Conservation (phyloP, 2,329 filamentous ascomycete species). For the Pleoardoris graminearum region DNA sequence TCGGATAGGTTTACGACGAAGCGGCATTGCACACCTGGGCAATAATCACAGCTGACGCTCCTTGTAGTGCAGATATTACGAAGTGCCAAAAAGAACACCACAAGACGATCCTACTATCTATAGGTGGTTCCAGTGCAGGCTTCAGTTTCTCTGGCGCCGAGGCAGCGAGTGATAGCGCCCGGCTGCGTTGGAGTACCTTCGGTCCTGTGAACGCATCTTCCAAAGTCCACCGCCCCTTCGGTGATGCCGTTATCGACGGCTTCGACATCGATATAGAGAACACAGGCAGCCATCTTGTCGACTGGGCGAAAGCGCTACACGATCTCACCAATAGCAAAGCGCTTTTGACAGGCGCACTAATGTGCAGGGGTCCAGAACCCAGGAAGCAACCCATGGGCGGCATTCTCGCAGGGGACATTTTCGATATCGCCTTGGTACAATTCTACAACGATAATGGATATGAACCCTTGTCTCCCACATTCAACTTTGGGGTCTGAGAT, state of each 20-base stretch:
- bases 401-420: neutral
- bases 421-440: slow-evolving; percentile 6
- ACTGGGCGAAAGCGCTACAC: neutral
- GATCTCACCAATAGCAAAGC: neutral
- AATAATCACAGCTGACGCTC: neutral
- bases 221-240: slow-evolving; percentile 65
- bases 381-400: neutral
- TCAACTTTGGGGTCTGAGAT: neutral
- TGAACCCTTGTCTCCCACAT: neutral
- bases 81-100: neutral
- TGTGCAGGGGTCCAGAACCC: too few relatives aligned
- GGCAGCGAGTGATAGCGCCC: neutral
- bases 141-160: slow-evolving; percentile 59
- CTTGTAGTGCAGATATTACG: neutral
- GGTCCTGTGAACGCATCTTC: slow-evolving; percentile 53
- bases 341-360: neutral
- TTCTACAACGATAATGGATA: slow-evolving; percentile 9
- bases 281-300: neutral
- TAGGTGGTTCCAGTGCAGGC: slow-evolving; percentile 68
- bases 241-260: slow-evolving; percentile 66
- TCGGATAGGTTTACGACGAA: too few relatives aligned
- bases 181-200: slow-evolving; percentile 70
- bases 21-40: too few relatives aligned
- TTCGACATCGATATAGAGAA: slow-evolving; percentile 76
- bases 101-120: slow-evolving; percentile 3